Evolutionary conservation across 2,329 filamentous ascomycete species (phyloP).

Genomic region (Clonostachys chloroleuca): DNA sequence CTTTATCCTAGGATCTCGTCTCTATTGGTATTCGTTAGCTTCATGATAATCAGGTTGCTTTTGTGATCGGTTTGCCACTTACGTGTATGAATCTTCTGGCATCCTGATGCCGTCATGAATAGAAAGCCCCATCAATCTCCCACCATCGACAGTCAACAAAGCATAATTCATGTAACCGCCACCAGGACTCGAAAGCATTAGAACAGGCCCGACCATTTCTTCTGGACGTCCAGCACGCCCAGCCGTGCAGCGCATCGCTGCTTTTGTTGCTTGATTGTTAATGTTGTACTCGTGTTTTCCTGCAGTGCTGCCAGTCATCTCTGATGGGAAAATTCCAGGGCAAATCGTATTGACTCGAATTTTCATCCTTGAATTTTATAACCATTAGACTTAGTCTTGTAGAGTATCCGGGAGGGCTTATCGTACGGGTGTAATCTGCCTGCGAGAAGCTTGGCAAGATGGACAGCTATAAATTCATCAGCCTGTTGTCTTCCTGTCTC

Average conservation of each 20-base stretch:
- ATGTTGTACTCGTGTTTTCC: slow-evolving; percentile 10
- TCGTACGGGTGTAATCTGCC: slow-evolving; percentile 10
- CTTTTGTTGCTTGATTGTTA: slow-evolving; percentile 11
- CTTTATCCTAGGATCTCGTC: not conserved
- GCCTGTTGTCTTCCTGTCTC: not conserved
- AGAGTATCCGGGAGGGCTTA: not conserved
- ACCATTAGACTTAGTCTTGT: not conserved
- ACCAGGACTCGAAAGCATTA: slow-evolving; percentile 13
- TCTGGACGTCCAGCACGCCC: slow-evolving; percentile 14
- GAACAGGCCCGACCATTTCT: slow-evolving; percentile 15
- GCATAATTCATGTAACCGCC: slow-evolving; percentile 18
- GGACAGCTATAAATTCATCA: slow-evolving; percentile 4
- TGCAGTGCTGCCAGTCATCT: slow-evolving; percentile 10
- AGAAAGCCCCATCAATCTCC: slow-evolving; percentile 4
- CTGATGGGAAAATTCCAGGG: slow-evolving; percentile 12
- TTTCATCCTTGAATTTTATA: slow-evolving; percentile 8
- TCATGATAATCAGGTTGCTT: too few relatives aligned
- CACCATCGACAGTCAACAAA: slow-evolving; percentile 15
- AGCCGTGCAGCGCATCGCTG: slow-evolving; percentile 12
- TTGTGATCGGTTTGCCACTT: not conserved
- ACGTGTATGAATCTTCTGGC: slow-evolving; percentile 4
- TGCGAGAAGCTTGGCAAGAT: slow-evolving; percentile 10
- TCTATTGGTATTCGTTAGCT: not conserved
- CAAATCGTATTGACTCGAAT: slow-evolving; percentile 15
- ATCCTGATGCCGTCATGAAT: slow-evolving; percentile 3